phyloP scores from a whole-genome alignment of 768 basidiomycete genomes.

The Scleroderma bovista region DNA sequence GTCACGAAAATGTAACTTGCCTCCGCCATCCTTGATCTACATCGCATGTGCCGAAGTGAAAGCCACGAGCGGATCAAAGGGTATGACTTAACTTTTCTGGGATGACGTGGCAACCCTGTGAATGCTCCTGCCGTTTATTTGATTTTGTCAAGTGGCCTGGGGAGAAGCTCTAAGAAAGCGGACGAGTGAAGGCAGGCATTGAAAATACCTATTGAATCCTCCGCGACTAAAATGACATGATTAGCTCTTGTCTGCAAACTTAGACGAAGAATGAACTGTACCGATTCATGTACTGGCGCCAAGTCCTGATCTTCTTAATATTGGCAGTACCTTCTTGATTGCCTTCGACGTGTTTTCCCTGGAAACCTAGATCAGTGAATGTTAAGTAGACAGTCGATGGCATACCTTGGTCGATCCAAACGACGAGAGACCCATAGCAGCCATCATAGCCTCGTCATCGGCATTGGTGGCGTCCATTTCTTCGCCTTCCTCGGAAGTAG shows the following conservation, averaged over 20 bases:
- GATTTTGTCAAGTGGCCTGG: conserved; percentile 91
- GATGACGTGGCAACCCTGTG: background rate
- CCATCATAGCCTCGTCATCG: conserved; percentile 80
- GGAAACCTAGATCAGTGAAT: conserved; percentile 2
- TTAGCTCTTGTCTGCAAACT: conserved; percentile 5
- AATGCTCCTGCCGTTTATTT: conserved; percentile 44
- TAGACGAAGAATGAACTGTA: conserved; percentile 24
- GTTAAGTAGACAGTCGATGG: background rate
- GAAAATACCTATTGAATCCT: conserved; percentile 72
- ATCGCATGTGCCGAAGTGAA: conserved; percentile 7
- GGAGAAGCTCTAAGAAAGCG: conserved; percentile 14
- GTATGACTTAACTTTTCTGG: conserved; percentile 13
- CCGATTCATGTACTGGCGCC: conserved; percentile 99
- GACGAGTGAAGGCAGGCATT: background rate
- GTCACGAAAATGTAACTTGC: background rate
- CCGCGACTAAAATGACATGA: conserved; percentile 51
- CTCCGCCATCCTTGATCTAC: background rate
- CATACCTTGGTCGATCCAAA: conserved; percentile 88
- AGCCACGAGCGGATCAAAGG: conserved; percentile 3
- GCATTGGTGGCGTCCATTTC: conserved; percentile 51
- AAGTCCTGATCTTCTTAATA: conserved; percentile 81
- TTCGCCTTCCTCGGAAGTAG: conserved; percentile 44
- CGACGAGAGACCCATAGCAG: conserved; percentile 82
- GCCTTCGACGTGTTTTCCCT: conserved; percentile 78
- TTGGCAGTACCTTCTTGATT: conserved; percentile 69